Conservation (phyloP, 257 asterid genomes). For the Rehmannia glutinosa region DNA sequence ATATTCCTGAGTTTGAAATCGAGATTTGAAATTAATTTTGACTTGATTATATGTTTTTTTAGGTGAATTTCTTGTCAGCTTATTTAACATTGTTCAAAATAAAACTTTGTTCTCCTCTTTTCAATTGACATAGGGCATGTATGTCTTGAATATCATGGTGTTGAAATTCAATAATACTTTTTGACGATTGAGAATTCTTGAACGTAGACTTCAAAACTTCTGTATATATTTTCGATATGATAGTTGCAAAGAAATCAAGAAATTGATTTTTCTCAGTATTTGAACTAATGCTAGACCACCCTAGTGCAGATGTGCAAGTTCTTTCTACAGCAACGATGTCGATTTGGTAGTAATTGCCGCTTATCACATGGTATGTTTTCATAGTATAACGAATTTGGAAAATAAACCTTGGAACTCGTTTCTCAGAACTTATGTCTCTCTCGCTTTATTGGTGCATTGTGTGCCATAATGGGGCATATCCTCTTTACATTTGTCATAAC, state of each 20-base stretch:
- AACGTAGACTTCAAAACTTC: neutral
- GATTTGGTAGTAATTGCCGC: constrained; percentile 99
- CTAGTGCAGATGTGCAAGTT: constrained; percentile 99
- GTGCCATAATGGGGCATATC: neutral
- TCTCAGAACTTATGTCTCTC: neutral
- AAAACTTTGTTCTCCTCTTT: neutral
- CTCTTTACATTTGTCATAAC: neutral
- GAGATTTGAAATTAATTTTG: neutral
- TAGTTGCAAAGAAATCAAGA: neutral
- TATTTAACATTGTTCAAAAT: neutral
- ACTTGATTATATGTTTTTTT: constrained; percentile 1
- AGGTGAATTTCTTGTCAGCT: constrained; percentile 2
- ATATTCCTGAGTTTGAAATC: neutral
- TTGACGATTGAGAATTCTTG: neutral
- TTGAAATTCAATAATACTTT: neutral
- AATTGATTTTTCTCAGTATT: neutral
- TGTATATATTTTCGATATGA: neutral
- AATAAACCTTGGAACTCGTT: constrained; percentile 20
- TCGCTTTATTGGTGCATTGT: neutral
- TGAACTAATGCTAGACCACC: constrained; percentile 72
- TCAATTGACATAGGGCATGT: neutral
- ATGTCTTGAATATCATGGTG: neutral
- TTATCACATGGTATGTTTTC: constrained; percentile 96
- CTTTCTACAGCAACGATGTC: constrained; percentile 98
- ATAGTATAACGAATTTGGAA: constrained; percentile 24